These are phyloP conservation scores for Saccharum officinarum DNA, from an alignment of 176 grass and related monocot genomes.

Conservation along the genomic window DNA sequence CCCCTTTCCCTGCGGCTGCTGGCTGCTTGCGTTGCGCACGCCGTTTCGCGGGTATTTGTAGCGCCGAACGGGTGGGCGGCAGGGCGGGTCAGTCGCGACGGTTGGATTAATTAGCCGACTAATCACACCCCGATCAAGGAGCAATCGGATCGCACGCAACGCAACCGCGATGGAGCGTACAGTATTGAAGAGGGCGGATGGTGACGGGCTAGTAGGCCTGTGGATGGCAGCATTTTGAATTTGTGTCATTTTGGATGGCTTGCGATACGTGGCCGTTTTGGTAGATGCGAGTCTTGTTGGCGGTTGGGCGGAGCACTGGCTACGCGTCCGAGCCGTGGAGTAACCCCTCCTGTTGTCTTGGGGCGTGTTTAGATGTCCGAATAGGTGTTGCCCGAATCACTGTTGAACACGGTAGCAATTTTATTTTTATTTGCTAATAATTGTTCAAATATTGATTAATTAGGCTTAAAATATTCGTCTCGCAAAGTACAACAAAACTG, in stretches of 20 bases:
- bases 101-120: constrained; percentile 30
- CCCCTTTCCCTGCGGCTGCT: neutral
- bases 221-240: neutral
- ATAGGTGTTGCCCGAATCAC: too few species aligned
- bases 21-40: neutral
- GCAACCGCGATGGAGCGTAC: neutral
- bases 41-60: constrained; percentile 47
- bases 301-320: constrained; percentile 5
- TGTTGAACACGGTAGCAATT: too few species aligned
- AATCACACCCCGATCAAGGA: neutral
- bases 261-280: neutral
- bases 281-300: constrained; percentile 12
- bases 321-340: neutral
- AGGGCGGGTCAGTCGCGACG: constrained; percentile 44
- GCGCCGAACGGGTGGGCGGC: neutral
- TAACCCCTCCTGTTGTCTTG: too few species aligned
- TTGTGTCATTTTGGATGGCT: neutral
- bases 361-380: too few species aligned
- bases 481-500: too few species aligned
- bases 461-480: too few species aligned
- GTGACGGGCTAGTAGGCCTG: neutral
- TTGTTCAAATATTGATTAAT: too few species aligned
- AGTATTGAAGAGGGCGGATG: neutral
- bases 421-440: too few species aligned
- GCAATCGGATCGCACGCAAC: neutral